Evolutionary conservation across 345 rosid species (phyloP), one percentile per base, ranked within the genome.

Genomic region (Bruguiera sexangula): DNA sequence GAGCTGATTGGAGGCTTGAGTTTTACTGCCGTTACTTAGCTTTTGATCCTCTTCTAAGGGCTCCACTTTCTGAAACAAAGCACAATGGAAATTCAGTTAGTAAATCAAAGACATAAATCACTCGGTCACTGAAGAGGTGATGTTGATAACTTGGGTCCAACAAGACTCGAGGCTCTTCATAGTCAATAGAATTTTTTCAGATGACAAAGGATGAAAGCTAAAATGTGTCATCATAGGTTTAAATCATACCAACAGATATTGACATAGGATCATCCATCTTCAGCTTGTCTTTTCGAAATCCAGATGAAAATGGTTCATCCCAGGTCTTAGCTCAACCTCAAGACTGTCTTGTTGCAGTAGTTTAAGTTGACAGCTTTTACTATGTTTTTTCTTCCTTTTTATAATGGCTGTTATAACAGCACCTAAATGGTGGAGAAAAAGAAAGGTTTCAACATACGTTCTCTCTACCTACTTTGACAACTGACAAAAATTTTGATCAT

Each of bases 31-130:
- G 31, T 30, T 63, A 5, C 72, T 68, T 21, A 75, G 70, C 75
- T 74, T 79, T 31, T 53, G 56, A 53, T 78, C 81, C 60, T 62
- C 82, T 63, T 76, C 82, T 18, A 60, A 78, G 65, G 74, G 39
- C 63, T 79, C 75, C 65, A 29, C 58, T 62, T 70, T 81, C 95
- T 89, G 83, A 63, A 80, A 62, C 65, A 81, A 72, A 57, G 29
- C 18, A 32, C 18, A n/a, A 37, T 0, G 20, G 4, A 4, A 53
- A 4, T 1, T 13, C 31, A 10, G 18, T 24, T 9, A 24, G 6
- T 24, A 4, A 13, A 56, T 55, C 8, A 37, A 37, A 46, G 4
- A 32, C 16, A 31, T 15, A 22, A 31, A 69, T 48, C n/a, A 6
- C 19, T 4, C n/a, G 51, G 19, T 59, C 13, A 43, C 6, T 27